Evolutionary conservation across 306 rosid genomes (phyloP).

Genomic region (Quercus agrifolia): DNA sequence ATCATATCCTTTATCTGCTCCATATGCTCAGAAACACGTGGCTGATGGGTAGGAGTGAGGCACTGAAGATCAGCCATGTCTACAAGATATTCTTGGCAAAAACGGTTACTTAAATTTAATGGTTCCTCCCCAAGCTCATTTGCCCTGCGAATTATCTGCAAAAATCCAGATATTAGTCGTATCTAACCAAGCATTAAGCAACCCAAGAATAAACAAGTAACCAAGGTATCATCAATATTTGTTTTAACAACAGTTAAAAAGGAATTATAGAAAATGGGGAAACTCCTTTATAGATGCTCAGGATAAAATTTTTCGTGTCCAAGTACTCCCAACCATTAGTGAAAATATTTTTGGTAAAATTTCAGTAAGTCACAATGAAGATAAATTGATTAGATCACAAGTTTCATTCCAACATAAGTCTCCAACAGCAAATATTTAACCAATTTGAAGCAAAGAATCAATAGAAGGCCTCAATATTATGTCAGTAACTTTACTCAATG

Average conservation of each 20-base stretch:
- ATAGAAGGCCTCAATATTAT: neutral
- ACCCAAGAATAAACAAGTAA: conserved; percentile 3
- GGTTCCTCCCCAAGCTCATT: conserved; percentile 86
- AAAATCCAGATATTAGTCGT: conserved; percentile 29
- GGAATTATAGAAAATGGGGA: neutral
- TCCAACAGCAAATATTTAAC: neutral
- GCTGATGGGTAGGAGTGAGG: conserved; percentile 73
- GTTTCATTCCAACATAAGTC: neutral
- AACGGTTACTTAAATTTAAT: conserved; percentile 59
- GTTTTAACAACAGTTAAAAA: neutral
- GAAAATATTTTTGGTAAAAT: neutral
- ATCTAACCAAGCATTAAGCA: conserved; percentile 18
- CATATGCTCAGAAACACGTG: conserved; percentile 89
- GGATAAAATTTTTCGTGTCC: neutral
- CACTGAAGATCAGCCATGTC: conserved; percentile 88
- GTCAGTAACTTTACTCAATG: neutral
- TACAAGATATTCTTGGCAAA: conserved; percentile 71
- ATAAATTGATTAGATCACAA: neutral
- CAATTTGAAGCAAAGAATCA: neutral
- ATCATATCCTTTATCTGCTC: conserved; percentile 82
- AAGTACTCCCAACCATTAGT: neutral
- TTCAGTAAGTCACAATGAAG: neutral
- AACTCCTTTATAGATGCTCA: neutral
- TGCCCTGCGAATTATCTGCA: conserved; percentile 85
- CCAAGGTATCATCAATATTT: neutral